Evolutionary conservation across 2,329 filamentous ascomycete species (phyloP), one percentile per base, ranked within the genome.

Genomic region (Tolypocladium sp.): DNA sequence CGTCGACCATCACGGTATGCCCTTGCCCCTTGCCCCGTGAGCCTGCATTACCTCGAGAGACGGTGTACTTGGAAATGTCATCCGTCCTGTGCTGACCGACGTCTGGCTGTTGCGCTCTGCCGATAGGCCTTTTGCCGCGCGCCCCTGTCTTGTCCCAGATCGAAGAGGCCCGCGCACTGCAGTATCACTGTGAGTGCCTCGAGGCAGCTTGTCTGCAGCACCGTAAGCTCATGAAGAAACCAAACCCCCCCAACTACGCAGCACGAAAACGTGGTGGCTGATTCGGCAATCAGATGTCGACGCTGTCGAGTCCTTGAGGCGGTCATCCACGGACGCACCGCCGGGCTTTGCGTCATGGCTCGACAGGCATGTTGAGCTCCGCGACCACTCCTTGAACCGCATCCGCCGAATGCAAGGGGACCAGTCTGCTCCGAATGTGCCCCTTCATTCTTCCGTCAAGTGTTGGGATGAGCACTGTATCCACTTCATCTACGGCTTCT

Each of bases 151-250:
- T 83, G 58, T 84, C 80, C 57, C 79, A 83, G 62, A 74, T 78
- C 30, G 82, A 85, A 69, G 82, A 85, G 68, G 82, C 82, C 33
- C 76, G 82, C 59, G 74, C 76, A 42, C 70, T 84, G 57, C 82
- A 85, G 67, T 82, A 84, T 65, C 79, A 78, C 63, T 84, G 82
- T 70, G 82, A 85, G 70, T 82, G 80, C 68, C 78, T 85, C 58
- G 81, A 84, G 66, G 74, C 74, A 57, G 77, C 76, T 59, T 80
- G 81, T 65, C 68, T 81, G 57, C 68, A 71, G 60, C 67, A 73
- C 62, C 66, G 71, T 74, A 65, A 63, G 70, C 61, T 67, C 64
- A 51, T 35, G 3, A 58, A 46, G 22, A 27, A 53, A 38, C 25
- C n/a, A 53, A 57, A 46, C 41, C 41, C 56, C 56, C 57, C 55